Conservation (phyloP, 805 yeast genomes). For the Saturnispora mendoncae region DNA sequence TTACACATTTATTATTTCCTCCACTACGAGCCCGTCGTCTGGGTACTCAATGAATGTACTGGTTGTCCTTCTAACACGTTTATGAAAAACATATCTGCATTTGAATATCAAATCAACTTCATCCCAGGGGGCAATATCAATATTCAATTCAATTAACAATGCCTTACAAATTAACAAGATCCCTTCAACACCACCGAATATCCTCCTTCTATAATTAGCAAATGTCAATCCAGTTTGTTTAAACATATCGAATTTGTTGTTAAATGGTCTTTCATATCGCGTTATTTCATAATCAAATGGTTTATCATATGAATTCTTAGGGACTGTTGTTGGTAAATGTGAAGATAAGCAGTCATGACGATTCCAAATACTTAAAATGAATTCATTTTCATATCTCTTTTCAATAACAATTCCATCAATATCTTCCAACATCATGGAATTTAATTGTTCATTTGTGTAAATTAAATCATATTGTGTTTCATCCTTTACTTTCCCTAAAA, state of each 20-base stretch:
- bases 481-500: conserved; percentile 11
- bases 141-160: background rate
- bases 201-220: conserved; percentile 3
- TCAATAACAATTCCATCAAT: conserved; percentile 54
- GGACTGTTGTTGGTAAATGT: background rate
- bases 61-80: conserved; percentile 13
- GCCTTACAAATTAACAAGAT: background rate
- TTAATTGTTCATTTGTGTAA: conserved; percentile 5
- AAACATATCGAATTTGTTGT: background rate
- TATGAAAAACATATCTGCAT: conserved; percentile 6
- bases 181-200: background rate
- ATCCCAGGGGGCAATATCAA: background rate
- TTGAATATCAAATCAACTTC: conserved; percentile 3
- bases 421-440: conserved; percentile 33
- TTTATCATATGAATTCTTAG: conserved; percentile 4
- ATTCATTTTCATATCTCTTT: conserved; percentile 30
- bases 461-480: background rate
- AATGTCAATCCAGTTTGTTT: conserved; percentile 3
- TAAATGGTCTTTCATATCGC: conserved; percentile 10
- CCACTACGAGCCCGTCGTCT: conserved; percentile 6
- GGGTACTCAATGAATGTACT: background rate
- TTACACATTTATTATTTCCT: conserved; percentile 2
- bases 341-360: conserved; percentile 26
- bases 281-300: conserved; percentile 8
- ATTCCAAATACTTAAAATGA: conserved; percentile 53